Conservation (phyloP, 768 basidiomycete species). For the Pilatotrama ljubarskyi region DNA sequence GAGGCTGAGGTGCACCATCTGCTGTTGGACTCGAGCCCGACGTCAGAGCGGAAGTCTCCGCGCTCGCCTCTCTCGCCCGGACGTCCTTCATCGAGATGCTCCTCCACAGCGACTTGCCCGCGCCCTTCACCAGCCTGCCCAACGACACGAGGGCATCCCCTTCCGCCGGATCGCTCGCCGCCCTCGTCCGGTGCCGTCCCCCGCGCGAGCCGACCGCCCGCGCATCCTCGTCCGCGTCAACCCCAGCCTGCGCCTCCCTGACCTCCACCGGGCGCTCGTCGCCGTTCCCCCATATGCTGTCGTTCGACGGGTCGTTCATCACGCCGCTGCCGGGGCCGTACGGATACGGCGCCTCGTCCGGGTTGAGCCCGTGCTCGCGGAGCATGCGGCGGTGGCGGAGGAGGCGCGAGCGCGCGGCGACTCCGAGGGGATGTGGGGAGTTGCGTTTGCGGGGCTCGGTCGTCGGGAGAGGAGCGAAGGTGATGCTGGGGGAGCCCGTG, state of each 20-base stretch:
- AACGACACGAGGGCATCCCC: constrained; percentile 27
- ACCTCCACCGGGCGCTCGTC: constrained; percentile 11
- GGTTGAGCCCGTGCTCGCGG: constrained; percentile 19
- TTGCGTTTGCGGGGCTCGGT: constrained; percentile 34
- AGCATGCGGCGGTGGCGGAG: constrained; percentile 32
- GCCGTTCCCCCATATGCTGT: background rate
- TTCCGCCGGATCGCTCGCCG: constrained; percentile 23
- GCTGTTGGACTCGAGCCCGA: background rate
- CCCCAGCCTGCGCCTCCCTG: constrained; percentile 15
- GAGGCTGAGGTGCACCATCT: background rate
- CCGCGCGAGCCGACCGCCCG: background rate
- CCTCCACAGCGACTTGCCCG: constrained; percentile 27
- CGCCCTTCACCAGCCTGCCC: constrained; percentile 29
- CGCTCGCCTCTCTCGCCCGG: constrained; percentile 5
- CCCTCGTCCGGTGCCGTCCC: background rate
- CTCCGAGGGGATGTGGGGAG: constrained; percentile 33
- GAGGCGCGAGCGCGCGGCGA: constrained; percentile 39
- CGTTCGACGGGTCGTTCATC: background rate
- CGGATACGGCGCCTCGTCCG: constrained; percentile 8
- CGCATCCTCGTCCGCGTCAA: constrained; percentile 16
- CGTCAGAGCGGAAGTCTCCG: background rate
- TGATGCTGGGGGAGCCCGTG: constrained; percentile 25
- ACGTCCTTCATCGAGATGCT: constrained; percentile 25
- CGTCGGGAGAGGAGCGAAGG: constrained; percentile 38
- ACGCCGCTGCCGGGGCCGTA: constrained; percentile 14